Evolutionary conservation across 495 filamentous ascomycete species (phyloP).

Genomic region (Talaromyces trachyspermus): DNA sequence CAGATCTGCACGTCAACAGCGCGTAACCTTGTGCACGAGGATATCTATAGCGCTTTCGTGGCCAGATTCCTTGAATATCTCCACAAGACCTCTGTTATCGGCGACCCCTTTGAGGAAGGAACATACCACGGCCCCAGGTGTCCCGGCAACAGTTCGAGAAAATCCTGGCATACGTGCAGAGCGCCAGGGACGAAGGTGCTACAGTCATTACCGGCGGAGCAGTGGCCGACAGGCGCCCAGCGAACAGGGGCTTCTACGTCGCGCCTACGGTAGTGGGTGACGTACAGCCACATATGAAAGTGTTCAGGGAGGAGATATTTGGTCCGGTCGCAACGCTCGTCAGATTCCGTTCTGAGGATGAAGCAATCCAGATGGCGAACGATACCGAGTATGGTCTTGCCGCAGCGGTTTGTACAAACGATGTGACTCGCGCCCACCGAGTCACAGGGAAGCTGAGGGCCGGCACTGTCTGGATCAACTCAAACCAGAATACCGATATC

Average conservation of each 20-base stretch:
- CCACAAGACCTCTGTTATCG: too few species aligned
- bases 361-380: constrained; percentile 34
- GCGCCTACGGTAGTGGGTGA: constrained; percentile 39
- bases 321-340: constrained; percentile 40
- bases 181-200: constrained; percentile 79
- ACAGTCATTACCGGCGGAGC: constrained; percentile 69
- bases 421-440: constrained; percentile 67
- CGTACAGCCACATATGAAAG: constrained; percentile 23
- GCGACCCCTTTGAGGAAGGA: constrained; percentile 77
- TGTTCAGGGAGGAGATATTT: constrained; percentile 42
- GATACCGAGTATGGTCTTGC: constrained; percentile 76
- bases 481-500: constrained; percentile 63
- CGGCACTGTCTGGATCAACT: constrained; percentile 96
- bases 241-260: constrained; percentile 48
- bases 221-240: constrained; percentile 49
- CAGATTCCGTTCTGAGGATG: constrained; percentile 31
- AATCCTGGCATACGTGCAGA: constrained; percentile 73
- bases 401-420: constrained; percentile 70
- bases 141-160: constrained; percentile 84
- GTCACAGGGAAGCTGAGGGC: constrained; percentile 72
- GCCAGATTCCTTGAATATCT: too few species aligned
- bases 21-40: constrained; percentile 74
- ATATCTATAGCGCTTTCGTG: too few species aligned
- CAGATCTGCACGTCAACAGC: constrained; percentile 91
- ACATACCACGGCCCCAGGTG: constrained; percentile 95